These are phyloP conservation scores for Clathrus columnatus DNA, from an alignment of 768 basidiomycete genomes.

Conservation along the genomic window DNA sequence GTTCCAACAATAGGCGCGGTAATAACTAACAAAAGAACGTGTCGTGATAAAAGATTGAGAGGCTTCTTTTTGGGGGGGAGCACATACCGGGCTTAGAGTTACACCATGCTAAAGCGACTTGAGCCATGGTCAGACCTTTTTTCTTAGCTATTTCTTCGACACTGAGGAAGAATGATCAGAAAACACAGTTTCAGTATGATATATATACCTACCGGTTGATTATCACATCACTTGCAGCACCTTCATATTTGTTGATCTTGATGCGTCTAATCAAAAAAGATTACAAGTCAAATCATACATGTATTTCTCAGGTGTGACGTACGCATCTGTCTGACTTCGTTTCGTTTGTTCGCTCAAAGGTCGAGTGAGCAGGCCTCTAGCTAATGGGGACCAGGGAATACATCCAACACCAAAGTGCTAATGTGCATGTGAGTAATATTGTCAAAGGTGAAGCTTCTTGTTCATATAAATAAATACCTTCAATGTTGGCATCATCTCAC, in stretches of 20 bases:
- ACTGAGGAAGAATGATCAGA: conserved; percentile 19
- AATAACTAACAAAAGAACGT: conserved; percentile 17
- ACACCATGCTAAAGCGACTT: conserved; percentile 46
- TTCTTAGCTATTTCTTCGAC: conserved; percentile 49
- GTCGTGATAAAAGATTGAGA: not conserved
- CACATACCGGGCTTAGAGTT: conserved; percentile 32
- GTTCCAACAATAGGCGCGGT: conserved; percentile 39
- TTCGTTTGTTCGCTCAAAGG: conserved; percentile 31
- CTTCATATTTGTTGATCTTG: conserved; percentile 18
- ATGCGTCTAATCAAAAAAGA: conserved; percentile 13
- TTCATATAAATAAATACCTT: conserved; percentile 29
- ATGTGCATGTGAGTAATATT: not conserved
- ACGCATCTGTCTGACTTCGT: conserved; percentile 30
- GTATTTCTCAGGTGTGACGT: conserved; percentile 1
- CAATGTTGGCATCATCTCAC: conserved; percentile 53
- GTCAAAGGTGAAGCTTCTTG: too few species aligned
- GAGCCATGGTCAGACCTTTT: conserved; percentile 46
- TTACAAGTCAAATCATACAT: not conserved
- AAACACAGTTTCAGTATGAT: not conserved
- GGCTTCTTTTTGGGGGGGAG: too few species aligned
- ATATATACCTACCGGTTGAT: conserved; percentile 28
- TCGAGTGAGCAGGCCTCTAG: conserved; percentile 40
- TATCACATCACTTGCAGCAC: conserved; percentile 28
- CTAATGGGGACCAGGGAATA: conserved; percentile 55
- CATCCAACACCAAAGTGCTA: conserved; percentile 45